A percentile compares a stretch with the other conserved stretches of the same genome.
Conservation (phyloP, 2,329 filamentous ascomycete genomes). For the Colletotrichum sp. region DNA sequence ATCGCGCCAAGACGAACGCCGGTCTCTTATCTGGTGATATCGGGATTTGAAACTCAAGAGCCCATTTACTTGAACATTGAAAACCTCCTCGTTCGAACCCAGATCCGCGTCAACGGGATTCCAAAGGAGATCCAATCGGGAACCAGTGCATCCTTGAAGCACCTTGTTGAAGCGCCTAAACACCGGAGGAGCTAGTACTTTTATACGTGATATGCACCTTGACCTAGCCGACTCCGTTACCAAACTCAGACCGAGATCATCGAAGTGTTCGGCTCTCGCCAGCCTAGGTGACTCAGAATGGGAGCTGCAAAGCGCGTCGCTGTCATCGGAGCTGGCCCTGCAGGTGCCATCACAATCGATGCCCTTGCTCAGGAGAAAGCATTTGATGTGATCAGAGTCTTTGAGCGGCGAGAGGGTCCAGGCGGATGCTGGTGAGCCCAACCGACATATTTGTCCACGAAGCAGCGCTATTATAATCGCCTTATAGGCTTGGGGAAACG, state of each 20-base stretch:
- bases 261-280: background rate
- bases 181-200: background rate
- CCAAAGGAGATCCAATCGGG: background rate
- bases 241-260: background rate
- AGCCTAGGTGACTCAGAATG: background rate
- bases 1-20: conserved; percentile 14
- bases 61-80: background rate
- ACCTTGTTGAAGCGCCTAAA: background rate
- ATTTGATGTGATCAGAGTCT: conserved; percentile 65
- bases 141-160: rapidly evolving
- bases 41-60: background rate
- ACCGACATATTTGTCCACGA: rapidly evolving
- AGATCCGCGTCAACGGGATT: background rate
- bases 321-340: conserved; percentile 65
- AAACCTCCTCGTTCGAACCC: background rate
- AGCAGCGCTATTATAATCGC: background rate
- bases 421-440: conserved; percentile 64
- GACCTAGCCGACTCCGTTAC: rapidly evolving
- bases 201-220: rapidly evolving
- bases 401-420: conserved; percentile 63
- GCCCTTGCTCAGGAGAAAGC: conserved; percentile 61
- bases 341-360: conserved; percentile 64
- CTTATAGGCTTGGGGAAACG: conserved; percentile 44
- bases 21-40: background rate
- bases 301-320: conserved; percentile 47